Conservation (phyloP, 2,329 filamentous ascomycete species). For the Boeremia exigua region DNA sequence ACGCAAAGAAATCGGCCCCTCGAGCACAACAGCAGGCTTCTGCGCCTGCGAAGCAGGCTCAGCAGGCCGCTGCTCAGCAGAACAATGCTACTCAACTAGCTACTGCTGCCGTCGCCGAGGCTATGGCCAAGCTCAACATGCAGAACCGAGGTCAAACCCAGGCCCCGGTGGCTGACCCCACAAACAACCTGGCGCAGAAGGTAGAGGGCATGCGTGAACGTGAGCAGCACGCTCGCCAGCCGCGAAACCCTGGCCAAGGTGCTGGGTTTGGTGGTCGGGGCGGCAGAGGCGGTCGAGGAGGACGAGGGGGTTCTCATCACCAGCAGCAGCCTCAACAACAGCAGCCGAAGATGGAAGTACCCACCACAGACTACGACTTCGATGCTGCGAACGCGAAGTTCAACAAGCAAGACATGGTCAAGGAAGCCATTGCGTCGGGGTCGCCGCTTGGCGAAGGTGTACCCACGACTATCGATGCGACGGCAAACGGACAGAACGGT, state of each 20-base stretch:
- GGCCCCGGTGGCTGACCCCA: slow-evolving; percentile 47
- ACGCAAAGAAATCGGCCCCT: slow-evolving; percentile 42
- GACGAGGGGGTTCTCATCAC: slow-evolving; percentile 51
- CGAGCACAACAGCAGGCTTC: slow-evolving; percentile 47
- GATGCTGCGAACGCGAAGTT: slow-evolving; percentile 85
- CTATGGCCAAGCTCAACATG: slow-evolving; percentile 74
- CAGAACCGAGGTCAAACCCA: slow-evolving; percentile 32
- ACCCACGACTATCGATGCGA: slow-evolving; percentile 36
- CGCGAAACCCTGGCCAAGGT: slow-evolving; percentile 54
- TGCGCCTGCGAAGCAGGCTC: slow-evolving; percentile 49
- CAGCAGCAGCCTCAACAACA: slow-evolving; percentile 38
- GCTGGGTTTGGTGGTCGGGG: slow-evolving; percentile 46
- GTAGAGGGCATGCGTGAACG: slow-evolving; percentile 76
- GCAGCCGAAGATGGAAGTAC: slow-evolving; percentile 80
- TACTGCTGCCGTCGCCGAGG: slow-evolving; percentile 77
- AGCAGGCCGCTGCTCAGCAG: slow-evolving; percentile 33
- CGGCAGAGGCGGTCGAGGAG: slow-evolving; percentile 57
- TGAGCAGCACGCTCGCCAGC: slow-evolving; percentile 62
- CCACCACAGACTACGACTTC: slow-evolving; percentile 91
- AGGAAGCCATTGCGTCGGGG: slow-evolving; percentile 83
- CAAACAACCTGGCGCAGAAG: slow-evolving; percentile 76
- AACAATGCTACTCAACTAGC: slow-evolving; percentile 76
- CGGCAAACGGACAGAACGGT: slow-evolving; percentile 49
- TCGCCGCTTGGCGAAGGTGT: slow-evolving; percentile 66
- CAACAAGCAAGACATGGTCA: slow-evolving; percentile 84